Base-by-base conservation (phyloP, 2,329 filamentous ascomycete genomes). In the Trichoderma guizhouense region DNA sequence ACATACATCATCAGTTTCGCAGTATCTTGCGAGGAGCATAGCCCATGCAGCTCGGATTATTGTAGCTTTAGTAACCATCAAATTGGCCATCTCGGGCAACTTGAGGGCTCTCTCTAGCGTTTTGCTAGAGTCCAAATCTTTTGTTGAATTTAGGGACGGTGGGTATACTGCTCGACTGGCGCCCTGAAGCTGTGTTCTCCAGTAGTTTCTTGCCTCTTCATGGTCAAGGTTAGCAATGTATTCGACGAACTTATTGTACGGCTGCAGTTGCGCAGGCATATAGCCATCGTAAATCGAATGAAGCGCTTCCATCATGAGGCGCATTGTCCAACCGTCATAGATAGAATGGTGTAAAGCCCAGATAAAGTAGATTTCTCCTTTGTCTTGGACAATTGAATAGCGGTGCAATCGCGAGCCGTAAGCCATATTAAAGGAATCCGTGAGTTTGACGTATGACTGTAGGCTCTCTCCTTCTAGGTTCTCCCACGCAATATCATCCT, bases 281-380 rank as follows among this genome's bases (percentile, higher is more conserved):
- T 30, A 21, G 0, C 63, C 72, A 0, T 47, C 6, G 24, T 75
- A 76, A 0, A 58, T 43, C 6, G 57, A 24, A 8, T 70, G 14
- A 2, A 77, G 62, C 1, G 39, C 53, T 6, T 76, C 55, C 32
- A 75, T 51, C 14, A 77, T 71, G 2, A 75, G 53, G 7, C 26
- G 53, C n/a, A 77, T 61, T 1, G 77, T 75, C 74, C 76, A 78
- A 6, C 78, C 78, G 61, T 80, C 79, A 24, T 78, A 79, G 5
- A 79, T 34, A 1, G 77, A 73, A 60, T 80, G 78, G 30, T 79
- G 77, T 0, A 76, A 69, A 1, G 75, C 73, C 72, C 76, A 78
- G 1, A 76, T 71, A 14, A 79, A 74, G n/a, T 57, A 76, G 2
- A 8, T 39, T 1, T 39, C n/a, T 3, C 39, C 34, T 1, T 26